phyloP scores from a whole-genome alignment of 805 yeast species.

The Candida multigemmis region DNA sequence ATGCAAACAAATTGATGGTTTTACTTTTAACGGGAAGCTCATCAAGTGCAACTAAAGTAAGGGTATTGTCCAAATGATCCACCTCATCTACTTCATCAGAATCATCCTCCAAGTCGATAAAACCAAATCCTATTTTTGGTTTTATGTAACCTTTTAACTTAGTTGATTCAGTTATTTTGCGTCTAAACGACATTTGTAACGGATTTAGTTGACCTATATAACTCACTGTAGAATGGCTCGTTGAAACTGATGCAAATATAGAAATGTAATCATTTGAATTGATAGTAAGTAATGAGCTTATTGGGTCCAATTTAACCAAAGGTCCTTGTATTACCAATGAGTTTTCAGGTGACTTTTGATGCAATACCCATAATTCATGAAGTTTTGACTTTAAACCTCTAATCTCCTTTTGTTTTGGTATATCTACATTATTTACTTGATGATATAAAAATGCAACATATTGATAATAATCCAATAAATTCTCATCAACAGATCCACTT shows the following conservation, averaged over 20 bases:
- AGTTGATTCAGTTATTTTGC: background rate
- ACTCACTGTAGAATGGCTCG: slow-evolving; percentile 2
- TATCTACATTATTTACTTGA: background rate
- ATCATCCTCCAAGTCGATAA: slow-evolving; percentile 9
- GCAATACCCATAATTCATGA: slow-evolving; percentile 5
- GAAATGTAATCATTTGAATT: slow-evolving; percentile 7
- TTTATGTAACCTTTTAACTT: slow-evolving; percentile 6
- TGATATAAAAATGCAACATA: slow-evolving; percentile 1
- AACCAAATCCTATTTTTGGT: slow-evolving; percentile 22
- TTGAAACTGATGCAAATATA: slow-evolving; percentile 8
- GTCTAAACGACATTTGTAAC: slow-evolving; percentile 16
- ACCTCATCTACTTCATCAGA: slow-evolving; percentile 4
- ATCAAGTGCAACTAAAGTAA: too few species aligned
- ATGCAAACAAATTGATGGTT: too few species aligned
- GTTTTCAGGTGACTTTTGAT: slow-evolving; percentile 6
- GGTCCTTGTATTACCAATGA: slow-evolving; percentile 14
- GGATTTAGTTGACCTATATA: slow-evolving; percentile 19
- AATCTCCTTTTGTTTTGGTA: background rate
- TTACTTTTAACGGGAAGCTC: too few species aligned
- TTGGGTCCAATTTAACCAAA: too few species aligned
- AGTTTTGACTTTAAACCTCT: too few species aligned
- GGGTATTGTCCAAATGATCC: too few species aligned
- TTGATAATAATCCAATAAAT: too few species aligned
- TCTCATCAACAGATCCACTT: too few species aligned
- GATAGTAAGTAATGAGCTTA: slow-evolving; percentile 5